These are phyloP conservation scores for Paraglomus brasilianum DNA, from an alignment of 192 early-diverging fungal species.

Conservation along the genomic window DNA sequence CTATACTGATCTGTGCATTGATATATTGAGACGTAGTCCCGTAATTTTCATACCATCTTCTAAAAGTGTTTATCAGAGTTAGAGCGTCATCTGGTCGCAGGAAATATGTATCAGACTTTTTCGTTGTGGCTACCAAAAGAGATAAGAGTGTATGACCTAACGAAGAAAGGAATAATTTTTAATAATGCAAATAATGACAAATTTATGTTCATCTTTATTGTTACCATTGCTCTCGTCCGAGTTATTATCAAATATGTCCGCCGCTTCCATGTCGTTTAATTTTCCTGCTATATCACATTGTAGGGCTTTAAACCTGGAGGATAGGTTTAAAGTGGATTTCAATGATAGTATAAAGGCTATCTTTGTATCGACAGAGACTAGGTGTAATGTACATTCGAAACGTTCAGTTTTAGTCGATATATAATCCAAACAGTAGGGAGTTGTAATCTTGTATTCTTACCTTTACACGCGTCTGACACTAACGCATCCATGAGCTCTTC, in stretches of 20 bases:
- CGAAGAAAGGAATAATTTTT: background rate
- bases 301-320: constrained; percentile 24
- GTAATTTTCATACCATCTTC: constrained; percentile 36
- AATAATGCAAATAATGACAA: background rate
- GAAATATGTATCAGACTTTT: constrained; percentile 24
- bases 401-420: background rate
- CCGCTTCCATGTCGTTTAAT: constrained; percentile 21
- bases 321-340: constrained; percentile 21
- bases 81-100: constrained; percentile 42
- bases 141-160: constrained; percentile 1
- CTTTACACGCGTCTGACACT: background rate
- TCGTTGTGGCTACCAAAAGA: constrained; percentile 13
- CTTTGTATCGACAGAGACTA: constrained; percentile 28
- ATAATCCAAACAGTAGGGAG: background rate
- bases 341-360: constrained; percentile 32
- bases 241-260: constrained; percentile 24
- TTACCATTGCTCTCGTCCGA: constrained; percentile 13
- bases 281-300: constrained; percentile 35
- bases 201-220: background rate
- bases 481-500: constrained; percentile 20
- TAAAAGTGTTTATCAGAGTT: constrained; percentile 43
- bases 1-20: constrained; percentile 13
- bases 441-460: background rate
- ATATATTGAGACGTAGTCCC: background rate
- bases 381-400: background rate